These are phyloP conservation scores for Penicillium sp. DNA, from an alignment of 2,329 filamentous ascomycete genomes.

Conservation along the genomic window DNA sequence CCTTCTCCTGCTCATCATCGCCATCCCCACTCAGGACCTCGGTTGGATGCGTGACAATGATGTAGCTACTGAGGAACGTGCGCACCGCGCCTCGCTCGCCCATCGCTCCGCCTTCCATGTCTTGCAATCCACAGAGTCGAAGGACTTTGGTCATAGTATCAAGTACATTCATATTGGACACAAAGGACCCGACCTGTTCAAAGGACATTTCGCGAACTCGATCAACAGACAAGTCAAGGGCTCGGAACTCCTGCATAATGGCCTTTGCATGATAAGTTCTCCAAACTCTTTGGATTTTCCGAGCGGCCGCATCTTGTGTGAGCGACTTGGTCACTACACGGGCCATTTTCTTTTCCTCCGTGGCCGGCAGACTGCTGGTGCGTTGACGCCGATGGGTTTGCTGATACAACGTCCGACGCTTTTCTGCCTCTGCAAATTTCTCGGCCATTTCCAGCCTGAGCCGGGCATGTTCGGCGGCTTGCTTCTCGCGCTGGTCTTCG, in stretches of 20 bases:
- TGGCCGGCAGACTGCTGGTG: constrained; percentile 47
- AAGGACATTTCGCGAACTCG: constrained; percentile 50
- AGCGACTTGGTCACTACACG: constrained; percentile 35
- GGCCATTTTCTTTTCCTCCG: constrained; percentile 41
- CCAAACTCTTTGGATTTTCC: constrained; percentile 56
- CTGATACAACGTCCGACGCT: constrained; percentile 47
- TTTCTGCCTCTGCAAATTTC: constrained; percentile 59
- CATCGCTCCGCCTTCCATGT: constrained; percentile 45
- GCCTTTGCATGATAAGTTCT: constrained; percentile 46
- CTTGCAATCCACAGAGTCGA: constrained; percentile 51
- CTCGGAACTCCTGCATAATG: constrained; percentile 47
- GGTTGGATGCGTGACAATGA: constrained; percentile 56
- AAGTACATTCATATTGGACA: constrained; percentile 52
- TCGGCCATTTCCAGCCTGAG: constrained; percentile 58
- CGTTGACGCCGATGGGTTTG: constrained; percentile 47
- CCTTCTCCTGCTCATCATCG: constrained; percentile 57
- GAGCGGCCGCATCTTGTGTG: constrained; percentile 50
- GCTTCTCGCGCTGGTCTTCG: constrained; percentile 59
- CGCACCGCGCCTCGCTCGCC: constrained; percentile 50
- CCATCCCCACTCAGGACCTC: constrained; percentile 57
- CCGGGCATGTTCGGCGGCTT: constrained; percentile 56
- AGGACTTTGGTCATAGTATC: constrained; percentile 51
- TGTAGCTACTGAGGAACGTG: constrained; percentile 58
- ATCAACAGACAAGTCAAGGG: constrained; percentile 50
- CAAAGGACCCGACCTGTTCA: constrained; percentile 53